phyloP scores from a whole-genome alignment of 305 asterid genomes.

The Ajuga reptans region DNA sequence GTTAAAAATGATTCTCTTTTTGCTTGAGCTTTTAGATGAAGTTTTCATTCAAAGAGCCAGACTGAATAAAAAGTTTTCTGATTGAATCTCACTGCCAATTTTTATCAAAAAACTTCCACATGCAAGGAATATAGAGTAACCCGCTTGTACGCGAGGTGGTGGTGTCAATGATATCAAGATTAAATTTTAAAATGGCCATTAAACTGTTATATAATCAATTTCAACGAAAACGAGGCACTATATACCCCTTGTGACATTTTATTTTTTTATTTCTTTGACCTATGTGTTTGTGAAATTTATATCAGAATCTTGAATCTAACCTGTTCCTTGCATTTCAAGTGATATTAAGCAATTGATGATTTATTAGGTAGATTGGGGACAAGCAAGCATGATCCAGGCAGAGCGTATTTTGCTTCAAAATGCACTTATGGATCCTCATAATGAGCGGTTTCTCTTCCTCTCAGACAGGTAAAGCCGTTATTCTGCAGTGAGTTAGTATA shows the following conservation, averaged over 20 bases:
- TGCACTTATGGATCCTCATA: slow-evolving; percentile 67
- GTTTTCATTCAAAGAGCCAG: background rate
- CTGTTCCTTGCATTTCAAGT: slow-evolving; percentile 1
- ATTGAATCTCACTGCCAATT: background rate
- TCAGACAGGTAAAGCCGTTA: slow-evolving; percentile 63
- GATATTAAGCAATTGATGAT: slow-evolving; percentile 34
- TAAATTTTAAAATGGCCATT: background rate
- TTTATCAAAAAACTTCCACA: background rate
- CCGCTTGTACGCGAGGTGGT: too few species aligned
- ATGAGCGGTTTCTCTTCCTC: slow-evolving; percentile 76
- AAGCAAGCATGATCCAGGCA: slow-evolving; percentile 92
- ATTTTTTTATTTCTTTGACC: background rate
- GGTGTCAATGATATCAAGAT: background rate
- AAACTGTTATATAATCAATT: background rate
- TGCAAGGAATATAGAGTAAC: background rate
- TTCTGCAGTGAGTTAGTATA: background rate
- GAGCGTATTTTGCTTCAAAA: slow-evolving; percentile 76
- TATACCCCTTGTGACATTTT: background rate
- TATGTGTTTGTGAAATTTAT: background rate
- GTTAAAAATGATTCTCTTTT: too few species aligned
- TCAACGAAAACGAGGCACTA: background rate
- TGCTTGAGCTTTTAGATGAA: background rate
- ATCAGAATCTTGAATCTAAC: background rate
- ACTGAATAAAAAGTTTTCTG: background rate
- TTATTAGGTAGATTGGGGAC: slow-evolving; percentile 98